These are phyloP conservation scores for Leishmania amazonensis DNA, from an alignment of 208 protist species.

Conservation along the genomic window DNA sequence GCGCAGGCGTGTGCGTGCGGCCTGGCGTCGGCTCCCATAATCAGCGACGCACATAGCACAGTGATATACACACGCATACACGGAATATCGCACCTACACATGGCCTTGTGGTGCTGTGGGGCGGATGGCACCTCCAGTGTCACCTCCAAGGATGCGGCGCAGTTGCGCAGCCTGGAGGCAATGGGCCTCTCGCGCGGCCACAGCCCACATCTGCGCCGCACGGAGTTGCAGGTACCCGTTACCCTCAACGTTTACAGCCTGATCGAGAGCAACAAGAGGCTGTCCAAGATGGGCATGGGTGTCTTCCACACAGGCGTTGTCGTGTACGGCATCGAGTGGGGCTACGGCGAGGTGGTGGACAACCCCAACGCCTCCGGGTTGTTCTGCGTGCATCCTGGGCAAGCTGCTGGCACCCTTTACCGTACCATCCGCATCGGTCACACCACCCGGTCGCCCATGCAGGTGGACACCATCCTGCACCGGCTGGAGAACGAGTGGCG, in stretches of 20 bases:
- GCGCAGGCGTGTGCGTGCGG: background rate
- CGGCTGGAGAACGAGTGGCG: slow-evolving; percentile 88
- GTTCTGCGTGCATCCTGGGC: slow-evolving; percentile 76
- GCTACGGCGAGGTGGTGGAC: slow-evolving; percentile 83
- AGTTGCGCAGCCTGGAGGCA: slow-evolving; percentile 23
- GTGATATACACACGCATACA: background rate
- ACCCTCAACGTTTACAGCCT: slow-evolving; percentile 88
- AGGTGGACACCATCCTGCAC: slow-evolving; percentile 88
- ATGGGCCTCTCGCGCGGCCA: slow-evolving; percentile 45
- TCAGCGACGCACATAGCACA: background rate
- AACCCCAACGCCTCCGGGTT: slow-evolving; percentile 68
- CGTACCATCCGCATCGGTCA: slow-evolving; percentile 70
- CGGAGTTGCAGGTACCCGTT: slow-evolving; percentile 54
- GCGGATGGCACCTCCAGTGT: background rate
- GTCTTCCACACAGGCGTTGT: slow-evolving; percentile 91
- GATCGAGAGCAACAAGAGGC: slow-evolving; percentile 58
- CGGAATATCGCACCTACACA: slow-evolving; percentile 8
- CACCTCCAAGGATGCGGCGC: slow-evolving; percentile 30
- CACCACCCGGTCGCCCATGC: slow-evolving; percentile 77
- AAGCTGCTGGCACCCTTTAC: slow-evolving; percentile 70
- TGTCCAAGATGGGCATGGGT: slow-evolving; percentile 80
- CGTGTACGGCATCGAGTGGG: slow-evolving; percentile 91
- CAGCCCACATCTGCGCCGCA: slow-evolving; percentile 36
- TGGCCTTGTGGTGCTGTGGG: slow-evolving; percentile 69
- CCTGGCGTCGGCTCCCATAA: background rate